phyloP scores from a whole-genome alignment of 2,329 filamentous ascomycete genomes.

The Laburnicola sp. region DNA sequence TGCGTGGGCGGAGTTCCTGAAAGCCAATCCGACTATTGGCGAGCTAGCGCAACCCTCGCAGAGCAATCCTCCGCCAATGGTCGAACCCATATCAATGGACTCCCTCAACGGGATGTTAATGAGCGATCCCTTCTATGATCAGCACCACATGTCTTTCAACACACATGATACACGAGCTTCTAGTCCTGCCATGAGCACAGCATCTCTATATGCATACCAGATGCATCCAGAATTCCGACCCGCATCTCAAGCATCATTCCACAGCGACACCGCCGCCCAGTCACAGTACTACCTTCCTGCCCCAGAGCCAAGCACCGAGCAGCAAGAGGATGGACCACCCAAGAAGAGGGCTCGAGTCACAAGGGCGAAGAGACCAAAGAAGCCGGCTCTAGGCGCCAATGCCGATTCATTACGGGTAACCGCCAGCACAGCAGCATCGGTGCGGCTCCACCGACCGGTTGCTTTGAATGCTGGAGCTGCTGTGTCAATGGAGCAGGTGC shows the following conservation, averaged over 20 bases:
- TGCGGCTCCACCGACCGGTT: constrained; percentile 80
- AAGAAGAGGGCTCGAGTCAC: constrained; percentile 82
- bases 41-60: constrained; percentile 37
- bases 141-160: constrained; percentile 29
- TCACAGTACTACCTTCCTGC: constrained; percentile 22
- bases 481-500: constrained; percentile 68
- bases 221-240: constrained; percentile 42
- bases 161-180: constrained; percentile 47
- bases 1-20: constrained; percentile 78
- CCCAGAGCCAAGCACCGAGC: constrained; percentile 23
- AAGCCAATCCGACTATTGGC: constrained; percentile 62
- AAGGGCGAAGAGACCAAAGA: constrained; percentile 71
- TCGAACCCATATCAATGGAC: constrained; percentile 32
- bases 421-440: constrained; percentile 84
- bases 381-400: constrained; percentile 70
- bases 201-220: constrained; percentile 41
- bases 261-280: constrained; percentile 32
- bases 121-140: constrained; percentile 35
- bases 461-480: constrained; percentile 55
- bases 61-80: constrained; percentile 18
- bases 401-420: constrained; percentile 84
- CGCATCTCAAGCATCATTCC: constrained; percentile 45
- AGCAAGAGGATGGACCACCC: constrained; percentile 57
- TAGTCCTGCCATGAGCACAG: constrained; percentile 50
- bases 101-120: constrained; percentile 43